Evolutionary conservation across 441 rosid genomes (phyloP).

Genomic region (Sinapis alba): DNA sequence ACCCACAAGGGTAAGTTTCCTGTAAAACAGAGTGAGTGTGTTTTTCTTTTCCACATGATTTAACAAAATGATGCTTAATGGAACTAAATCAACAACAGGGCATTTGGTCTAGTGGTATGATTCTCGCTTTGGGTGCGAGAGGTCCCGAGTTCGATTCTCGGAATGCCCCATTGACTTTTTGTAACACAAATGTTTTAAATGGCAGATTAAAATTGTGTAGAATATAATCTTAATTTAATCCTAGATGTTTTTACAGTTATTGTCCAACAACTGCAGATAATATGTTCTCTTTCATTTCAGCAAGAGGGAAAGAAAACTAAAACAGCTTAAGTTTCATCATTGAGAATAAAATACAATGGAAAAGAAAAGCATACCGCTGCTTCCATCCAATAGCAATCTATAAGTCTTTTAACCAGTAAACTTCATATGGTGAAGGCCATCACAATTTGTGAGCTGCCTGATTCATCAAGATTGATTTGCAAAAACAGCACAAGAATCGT

Average conservation of each 20-base stretch:
- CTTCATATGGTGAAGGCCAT: neutral
- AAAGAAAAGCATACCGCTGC: neutral
- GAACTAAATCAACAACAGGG: conserved; percentile 47
- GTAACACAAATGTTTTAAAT: neutral
- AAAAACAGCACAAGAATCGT: neutral
- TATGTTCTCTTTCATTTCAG: neutral
- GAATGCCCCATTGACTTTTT: neutral
- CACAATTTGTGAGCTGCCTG: neutral
- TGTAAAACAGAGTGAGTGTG: neutral
- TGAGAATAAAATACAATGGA: neutral
- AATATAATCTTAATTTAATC: neutral
- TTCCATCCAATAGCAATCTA: neutral
- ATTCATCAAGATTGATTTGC: conserved; percentile 10
- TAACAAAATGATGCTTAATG: neutral
- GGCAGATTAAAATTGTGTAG: neutral
- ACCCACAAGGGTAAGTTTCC: neutral
- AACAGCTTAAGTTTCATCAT: neutral
- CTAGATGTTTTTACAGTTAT: neutral
- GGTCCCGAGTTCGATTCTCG: conserved; percentile 21
- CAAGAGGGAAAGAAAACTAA: neutral
- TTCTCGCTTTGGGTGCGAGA: conserved; percentile 96
- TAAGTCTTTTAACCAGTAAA: neutral
- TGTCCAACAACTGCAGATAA: neutral
- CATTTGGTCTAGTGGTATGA: conserved; percentile 86
- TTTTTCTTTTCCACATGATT: too few relatives aligned